These are phyloP conservation scores for Pseudocercospora fijiensis DNA, from an alignment of 2,329 filamentous ascomycete species.

Conservation along the genomic window DNA sequence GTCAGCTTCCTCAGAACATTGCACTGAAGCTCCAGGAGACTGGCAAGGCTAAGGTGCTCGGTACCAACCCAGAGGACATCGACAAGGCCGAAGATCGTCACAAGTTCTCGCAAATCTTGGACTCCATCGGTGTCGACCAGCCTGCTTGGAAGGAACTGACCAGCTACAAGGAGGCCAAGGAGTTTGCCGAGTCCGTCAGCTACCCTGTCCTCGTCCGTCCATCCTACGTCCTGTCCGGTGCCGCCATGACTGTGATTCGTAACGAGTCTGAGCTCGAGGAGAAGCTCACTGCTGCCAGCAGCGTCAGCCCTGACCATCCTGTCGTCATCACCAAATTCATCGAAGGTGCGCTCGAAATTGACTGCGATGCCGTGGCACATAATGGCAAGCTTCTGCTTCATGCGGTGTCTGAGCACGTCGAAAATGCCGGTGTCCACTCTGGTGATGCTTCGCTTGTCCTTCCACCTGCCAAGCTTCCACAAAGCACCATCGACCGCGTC, in stretches of 20 bases:
- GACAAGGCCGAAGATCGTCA: conserved; percentile 98
- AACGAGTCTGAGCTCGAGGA: conserved; percentile 87
- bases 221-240: conserved; percentile 92
- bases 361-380: conserved; percentile 89
- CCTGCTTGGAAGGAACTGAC: conserved; percentile 97
- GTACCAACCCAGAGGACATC: conserved; percentile 89
- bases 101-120: conserved; percentile 96
- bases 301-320: conserved; percentile 92
- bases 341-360: conserved; percentile 92
- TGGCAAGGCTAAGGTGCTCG: conserved; percentile 84
- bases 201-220: conserved; percentile 96
- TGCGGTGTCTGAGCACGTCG: conserved; percentile 91
- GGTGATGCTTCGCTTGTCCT: conserved; percentile 94
- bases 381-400: conserved; percentile 85
- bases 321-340: conserved; percentile 99
- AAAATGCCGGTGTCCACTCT: conserved; percentile 96
- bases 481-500: conserved; percentile 74
- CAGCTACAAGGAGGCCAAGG: conserved; percentile 81
- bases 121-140: conserved; percentile 95
- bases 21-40: conserved; percentile 89
- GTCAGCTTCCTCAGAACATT: conserved; percentile 96
- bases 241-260: conserved; percentile 96
- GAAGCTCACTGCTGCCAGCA: conserved; percentile 85
- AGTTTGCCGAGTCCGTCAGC: conserved; percentile 78
- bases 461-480: conserved; percentile 77